phyloP scores from a whole-genome alignment of 78 protist species.

The Dictyostelium citrinum region DNA sequence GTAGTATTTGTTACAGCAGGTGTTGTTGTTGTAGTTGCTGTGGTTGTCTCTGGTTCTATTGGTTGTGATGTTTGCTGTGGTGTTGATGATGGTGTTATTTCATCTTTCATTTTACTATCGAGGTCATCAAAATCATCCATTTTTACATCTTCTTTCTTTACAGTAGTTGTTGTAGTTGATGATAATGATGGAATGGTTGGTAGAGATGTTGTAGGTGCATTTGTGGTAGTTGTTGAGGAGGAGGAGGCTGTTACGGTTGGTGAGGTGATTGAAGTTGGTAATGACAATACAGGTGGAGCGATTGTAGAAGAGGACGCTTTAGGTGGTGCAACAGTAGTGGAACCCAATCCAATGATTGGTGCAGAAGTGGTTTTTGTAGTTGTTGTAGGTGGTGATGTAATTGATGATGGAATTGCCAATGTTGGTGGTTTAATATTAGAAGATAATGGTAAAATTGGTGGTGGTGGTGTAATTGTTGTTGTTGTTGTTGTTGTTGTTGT shows the following conservation, averaged over 20 bases:
- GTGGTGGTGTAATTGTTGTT: neutral
- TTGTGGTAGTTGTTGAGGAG: neutral
- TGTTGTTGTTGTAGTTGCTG: neutral
- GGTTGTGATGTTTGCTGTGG: neutral
- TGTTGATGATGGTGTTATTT: neutral
- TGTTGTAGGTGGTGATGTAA: neutral
- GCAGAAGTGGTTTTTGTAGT: neutral
- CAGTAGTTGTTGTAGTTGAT: neutral
- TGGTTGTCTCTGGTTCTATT: neutral
- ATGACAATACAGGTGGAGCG: neutral
- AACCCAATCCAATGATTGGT: neutral
- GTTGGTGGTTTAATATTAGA: neutral
- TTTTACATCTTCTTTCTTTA: neutral
- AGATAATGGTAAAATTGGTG: neutral
- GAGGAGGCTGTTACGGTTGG: neutral
- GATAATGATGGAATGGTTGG: neutral
- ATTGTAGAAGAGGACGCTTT: neutral
- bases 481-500: neutral
- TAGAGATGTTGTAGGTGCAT: neutral
- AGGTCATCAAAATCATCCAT: constrained; percentile 7
- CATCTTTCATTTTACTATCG: neutral
- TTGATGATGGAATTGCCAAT: neutral
- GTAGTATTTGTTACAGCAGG: no score
- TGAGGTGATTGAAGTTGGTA: neutral
- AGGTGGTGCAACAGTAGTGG: neutral